Evolutionary conservation across 208 protist genomes (phyloP), one percentile per base, ranked within the genome.

Genomic region (Herpetomonas tarakana): DNA sequence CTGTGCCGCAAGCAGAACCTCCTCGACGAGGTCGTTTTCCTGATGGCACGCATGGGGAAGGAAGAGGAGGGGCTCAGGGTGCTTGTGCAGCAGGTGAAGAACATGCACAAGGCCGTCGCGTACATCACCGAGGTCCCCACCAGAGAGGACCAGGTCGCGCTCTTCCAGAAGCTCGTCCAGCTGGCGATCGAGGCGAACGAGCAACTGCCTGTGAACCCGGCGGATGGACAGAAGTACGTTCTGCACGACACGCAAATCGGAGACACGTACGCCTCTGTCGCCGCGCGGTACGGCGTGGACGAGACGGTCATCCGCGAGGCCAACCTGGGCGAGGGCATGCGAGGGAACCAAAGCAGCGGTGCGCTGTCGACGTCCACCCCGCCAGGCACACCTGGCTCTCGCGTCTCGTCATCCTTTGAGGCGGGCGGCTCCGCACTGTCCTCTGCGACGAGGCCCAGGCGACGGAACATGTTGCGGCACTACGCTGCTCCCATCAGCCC

Each of bases 21-120:
- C 27, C 53, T 81, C 22, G 88, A 94, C 39, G 83, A 81, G 49
- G 74, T 78, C 56, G 71, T 86, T n/a, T 88, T 91, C 57, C 51
- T 94, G 2, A 58, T 91, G 22, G 68, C 75, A 28, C 75, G 82
- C 41, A 86, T 94, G 71, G 88, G 88, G 12, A 77, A 76, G 51
- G 82, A 91, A 63, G 81, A 90, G 49, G 84, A 94, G 66, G 83
- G 81, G 19, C 62, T 94, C 45, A 70, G 68, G 28, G 65, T 90
- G n/a, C 71, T 94, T 28, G 71, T 94, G 21, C 26, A 78, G 38
- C 60, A 83, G 29, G 58, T 78, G 66, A 76, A 78, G 59, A 78
- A 80, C 62, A 62, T 87, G 52, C 69, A 52, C 38, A 78, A 75
- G 44, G 74, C 73, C 14, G 46, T 87, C 1, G 44, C 71, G 22